Conservation (phyloP, 768 basidiomycete genomes). For the Psilocybe cyanescens region DNA sequence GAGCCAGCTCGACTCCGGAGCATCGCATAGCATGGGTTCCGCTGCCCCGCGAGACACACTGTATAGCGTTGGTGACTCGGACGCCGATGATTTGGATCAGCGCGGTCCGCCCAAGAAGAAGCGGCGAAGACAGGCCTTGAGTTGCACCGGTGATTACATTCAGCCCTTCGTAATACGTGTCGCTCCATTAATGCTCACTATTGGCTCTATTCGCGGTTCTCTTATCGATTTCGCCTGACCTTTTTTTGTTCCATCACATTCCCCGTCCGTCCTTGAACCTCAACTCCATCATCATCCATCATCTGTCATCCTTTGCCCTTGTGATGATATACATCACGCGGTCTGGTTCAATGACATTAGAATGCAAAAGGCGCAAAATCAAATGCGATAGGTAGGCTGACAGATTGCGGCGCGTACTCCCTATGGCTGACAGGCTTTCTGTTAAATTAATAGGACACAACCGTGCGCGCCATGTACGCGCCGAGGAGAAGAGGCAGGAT, state of each 20-base stretch:
- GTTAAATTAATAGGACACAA: conserved; percentile 49
- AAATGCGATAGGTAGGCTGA: conserved; percentile 78
- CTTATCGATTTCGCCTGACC: conserved; percentile 25
- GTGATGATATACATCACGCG: conserved; percentile 35
- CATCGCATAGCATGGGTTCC: conserved; percentile 19
- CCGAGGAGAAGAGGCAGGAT: conserved; percentile 79
- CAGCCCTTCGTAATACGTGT: conserved; percentile 24
- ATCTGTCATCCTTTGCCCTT: conserved; percentile 28
- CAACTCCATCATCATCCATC: conserved; percentile 15
- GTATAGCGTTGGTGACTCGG: conserved; percentile 53
- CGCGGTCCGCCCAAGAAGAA: conserved; percentile 81
- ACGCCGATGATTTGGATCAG: conserved; percentile 55
- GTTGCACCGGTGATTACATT: conserved; percentile 73
- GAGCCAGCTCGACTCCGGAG: conserved; percentile 12
- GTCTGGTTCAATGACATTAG: conserved; percentile 36
- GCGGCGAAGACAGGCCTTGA: conserved; percentile 78
- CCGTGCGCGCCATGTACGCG: conserved; percentile 83
- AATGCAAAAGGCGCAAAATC: conserved; percentile 88
- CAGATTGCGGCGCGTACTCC: conserved; percentile 20
- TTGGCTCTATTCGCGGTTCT: conserved; percentile 17
- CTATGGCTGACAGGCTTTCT: conserved; percentile 23
- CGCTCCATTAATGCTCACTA: conserved; percentile 24
- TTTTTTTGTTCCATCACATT: conserved; percentile 22
- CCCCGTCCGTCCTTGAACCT: neutral
- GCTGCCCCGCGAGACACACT: conserved; percentile 32